Conservation (phyloP, 129 eudicot genomes). For the Gnaphalium uliginosum region DNA sequence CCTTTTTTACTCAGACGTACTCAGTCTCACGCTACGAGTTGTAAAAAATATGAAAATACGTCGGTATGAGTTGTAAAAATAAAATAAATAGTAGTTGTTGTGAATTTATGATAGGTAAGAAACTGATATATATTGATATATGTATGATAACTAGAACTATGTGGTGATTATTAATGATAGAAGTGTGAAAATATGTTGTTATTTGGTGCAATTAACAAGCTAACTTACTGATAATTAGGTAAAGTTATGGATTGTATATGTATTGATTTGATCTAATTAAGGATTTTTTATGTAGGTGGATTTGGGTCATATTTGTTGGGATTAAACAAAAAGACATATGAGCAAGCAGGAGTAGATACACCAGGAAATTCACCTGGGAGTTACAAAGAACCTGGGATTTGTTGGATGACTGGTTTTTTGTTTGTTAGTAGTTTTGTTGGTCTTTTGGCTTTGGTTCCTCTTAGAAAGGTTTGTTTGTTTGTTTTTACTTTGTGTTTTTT, state of each 20-base stretch:
- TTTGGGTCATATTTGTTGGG: conserved; percentile 86
- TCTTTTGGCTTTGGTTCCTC: conserved; percentile 87
- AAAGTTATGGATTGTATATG: too few species aligned
- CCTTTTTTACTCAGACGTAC: too few species aligned
- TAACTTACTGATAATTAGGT: too few species aligned
- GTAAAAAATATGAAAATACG: too few species aligned
- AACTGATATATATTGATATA: not conserved
- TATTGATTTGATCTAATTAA: not conserved
- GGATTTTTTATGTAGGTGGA: conserved; percentile 57
- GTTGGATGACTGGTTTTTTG: conserved; percentile 89
- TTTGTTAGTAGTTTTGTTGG: conserved; percentile 85
- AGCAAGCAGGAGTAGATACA: conserved; percentile 76
- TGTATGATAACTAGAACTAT: too few species aligned
- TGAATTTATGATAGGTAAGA: too few species aligned
- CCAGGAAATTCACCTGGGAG: conserved; percentile 69
- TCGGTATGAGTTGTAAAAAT: too few species aligned
- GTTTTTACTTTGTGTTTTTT: not conserved
- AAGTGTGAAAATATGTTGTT: not conserved
- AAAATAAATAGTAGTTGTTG: too few species aligned
- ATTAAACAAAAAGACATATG: conserved; percentile 63
- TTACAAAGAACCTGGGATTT: conserved; percentile 70
- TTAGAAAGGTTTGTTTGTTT: conserved; percentile 62
- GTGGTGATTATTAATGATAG: not conserved
- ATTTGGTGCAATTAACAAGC: too few species aligned
- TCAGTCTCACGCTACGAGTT: too few species aligned